Base-by-base conservation (phyloP, 352 stramenopile genomes). In the Pythium periplocum region DNA sequence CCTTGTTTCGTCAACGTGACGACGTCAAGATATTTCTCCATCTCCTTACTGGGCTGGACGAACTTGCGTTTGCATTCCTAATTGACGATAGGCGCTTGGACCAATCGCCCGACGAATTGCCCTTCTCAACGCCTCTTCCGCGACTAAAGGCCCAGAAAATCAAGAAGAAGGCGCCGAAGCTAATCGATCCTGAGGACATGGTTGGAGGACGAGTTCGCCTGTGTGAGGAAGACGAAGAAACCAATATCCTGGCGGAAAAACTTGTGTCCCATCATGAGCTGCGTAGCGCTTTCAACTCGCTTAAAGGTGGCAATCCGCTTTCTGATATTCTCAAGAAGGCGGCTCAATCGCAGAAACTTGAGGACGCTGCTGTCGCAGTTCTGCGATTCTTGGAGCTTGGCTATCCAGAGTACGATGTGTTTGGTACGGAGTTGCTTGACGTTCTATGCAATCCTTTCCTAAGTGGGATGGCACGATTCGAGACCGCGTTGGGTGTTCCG, bases 151-250 rank as follows among this genome's bases (percentile, higher is more conserved):
- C 71, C 0, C 71, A 68, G 33, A 88, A 85, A 53, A 70, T 73
- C 42, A 75, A 66, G 54, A 77, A 73, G 47, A 53, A 68, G 26
- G 73, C 76, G 11, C 80, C 79, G 3, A 85, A 83, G 57, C 73
- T 91, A 45, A 93, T 93, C 48, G 78, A 91, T 42, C 79, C 83
- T 0, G 78, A 93, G 45, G 83, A 91, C 62, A 93, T 91, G 83
- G 76, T 90, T 11, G 68, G 70, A 50, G 80, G 80, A 3, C 75
- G 78, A 11, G 80, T 93, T 31, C 72, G 73, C 5, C 68, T 91
- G n/a, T 90, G 76, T 35, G 62, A 81, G 38, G 71, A 76, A 42
- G 73, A 90, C 51, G 66, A 71, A 31, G 73, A 89, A 26, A 82
- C 75, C 7, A 75, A 69, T 6, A n/a, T 93, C 36, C 55, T 93